Evolutionary conservation across 352 stramenopile species (phyloP).

Genomic region (Globisporangium polare): DNA sequence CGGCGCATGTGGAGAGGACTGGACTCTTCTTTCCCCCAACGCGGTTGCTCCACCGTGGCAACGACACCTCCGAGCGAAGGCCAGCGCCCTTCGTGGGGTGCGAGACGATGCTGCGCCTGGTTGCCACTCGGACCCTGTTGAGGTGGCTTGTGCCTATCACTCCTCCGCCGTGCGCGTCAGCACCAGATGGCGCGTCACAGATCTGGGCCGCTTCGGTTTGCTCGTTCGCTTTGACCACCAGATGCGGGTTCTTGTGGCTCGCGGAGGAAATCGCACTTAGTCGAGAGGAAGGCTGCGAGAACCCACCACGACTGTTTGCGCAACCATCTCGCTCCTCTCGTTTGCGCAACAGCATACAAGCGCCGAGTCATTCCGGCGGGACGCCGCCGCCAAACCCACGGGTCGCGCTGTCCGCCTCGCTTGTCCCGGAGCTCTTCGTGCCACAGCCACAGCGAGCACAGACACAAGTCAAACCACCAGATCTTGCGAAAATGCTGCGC

Average conservation of each 20-base stretch:
- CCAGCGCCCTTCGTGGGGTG: too few relatives aligned
- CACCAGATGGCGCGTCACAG: background rate
- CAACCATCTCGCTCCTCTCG: background rate
- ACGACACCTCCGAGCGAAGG: too few relatives aligned
- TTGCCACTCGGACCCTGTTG: background rate
- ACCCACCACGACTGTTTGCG: background rate
- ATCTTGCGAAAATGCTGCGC: slow-evolving; percentile 42
- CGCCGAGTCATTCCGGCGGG: slow-evolving; percentile 9
- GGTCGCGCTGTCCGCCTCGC: background rate
- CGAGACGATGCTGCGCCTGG: too few relatives aligned
- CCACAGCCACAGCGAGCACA: background rate
- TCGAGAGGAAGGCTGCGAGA: background rate
- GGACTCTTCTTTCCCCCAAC: too few relatives aligned
- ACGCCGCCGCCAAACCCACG: background rate
- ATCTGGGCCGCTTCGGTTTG: background rate
- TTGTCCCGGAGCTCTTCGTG: background rate
- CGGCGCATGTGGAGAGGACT: too few relatives aligned
- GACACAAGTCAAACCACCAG: slow-evolving; percentile 14
- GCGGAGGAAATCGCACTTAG: background rate
- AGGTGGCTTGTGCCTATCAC: background rate
- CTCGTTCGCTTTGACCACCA: too few relatives aligned
- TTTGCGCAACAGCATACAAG: slow-evolving; percentile 1
- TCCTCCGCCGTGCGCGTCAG: background rate
- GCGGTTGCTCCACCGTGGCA: too few relatives aligned
- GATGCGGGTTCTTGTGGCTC: slow-evolving; percentile 8